Evolutionary conservation across 768 basidiomycete species (phyloP), one percentile per base, ranked within the genome.

Genomic region (Lactarius sanguifluus): DNA sequence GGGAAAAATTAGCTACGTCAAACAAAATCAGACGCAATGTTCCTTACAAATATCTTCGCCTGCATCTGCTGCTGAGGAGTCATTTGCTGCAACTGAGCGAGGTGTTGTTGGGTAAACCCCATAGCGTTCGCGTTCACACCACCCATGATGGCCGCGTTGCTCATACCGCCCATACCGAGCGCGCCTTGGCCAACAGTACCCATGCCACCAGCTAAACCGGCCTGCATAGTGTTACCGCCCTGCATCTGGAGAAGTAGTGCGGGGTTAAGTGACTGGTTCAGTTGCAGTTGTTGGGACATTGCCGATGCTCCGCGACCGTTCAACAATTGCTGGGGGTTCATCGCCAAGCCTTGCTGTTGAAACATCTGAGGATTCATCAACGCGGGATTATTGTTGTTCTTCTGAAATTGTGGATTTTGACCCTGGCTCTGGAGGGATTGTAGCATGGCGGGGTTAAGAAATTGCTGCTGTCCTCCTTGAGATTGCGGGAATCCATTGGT

Each of bases 181-280:
- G 72, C 58, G 58, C 62, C 70, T 54, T 71, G 70, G 61, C 72
- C 73, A 47, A 73, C 63, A 30, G 68, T 67, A 45, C 69, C 69
- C 64, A 71, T 70, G 30, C 64, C 61, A 40, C 61, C 62, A 34
- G 25, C 61, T 64, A 70, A 66, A 56, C 62, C 59, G 43, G 50
- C 34, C 38, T 68, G 68, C 61, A 66, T 67, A 30, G 47, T 50
- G 13, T 59, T 62, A 28, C 54, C 34, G 15, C 69, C 62, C 25
- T 69, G 66, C 62, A 67, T 62, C 12, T 57, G 66, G 52, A 69
- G 66, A 43, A 69, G 66, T 62, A 69, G 64, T 9, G 69, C 67
- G 18, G 69, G 62, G 52, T 69, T 69, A 7, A 68, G 59, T 16
- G 69, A 57, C 25, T 66, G 65, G 40, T 55, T 55, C 2, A 66